phyloP scores from a whole-genome alignment of 345 rosid species.

The Firmiana major region DNA sequence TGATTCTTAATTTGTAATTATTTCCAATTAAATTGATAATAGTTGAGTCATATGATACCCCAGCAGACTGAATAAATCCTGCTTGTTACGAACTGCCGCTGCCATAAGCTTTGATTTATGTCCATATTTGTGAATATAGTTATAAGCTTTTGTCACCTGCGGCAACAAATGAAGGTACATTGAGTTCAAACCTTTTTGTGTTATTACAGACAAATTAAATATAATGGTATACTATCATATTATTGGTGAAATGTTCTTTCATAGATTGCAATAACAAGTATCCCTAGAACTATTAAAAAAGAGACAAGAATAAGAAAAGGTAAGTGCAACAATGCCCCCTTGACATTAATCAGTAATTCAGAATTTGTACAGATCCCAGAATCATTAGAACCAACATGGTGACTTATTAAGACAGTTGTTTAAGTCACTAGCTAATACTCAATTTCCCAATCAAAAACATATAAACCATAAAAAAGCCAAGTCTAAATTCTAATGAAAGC shows the following conservation, averaged over 20 bases:
- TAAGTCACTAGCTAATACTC: neutral
- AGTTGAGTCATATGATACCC: constrained; percentile 43
- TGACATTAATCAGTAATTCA: neutral
- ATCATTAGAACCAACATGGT: neutral
- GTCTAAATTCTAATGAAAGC: neutral
- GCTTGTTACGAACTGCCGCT: constrained; percentile 96
- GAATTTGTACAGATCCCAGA: neutral
- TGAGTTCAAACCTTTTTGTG: neutral
- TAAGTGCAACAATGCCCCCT: neutral
- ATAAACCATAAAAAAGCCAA: neutral
- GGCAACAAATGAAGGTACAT: neutral
- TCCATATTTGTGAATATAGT: constrained; percentile 91
- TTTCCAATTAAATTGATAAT: neutral
- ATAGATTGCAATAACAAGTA: neutral
- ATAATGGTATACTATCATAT: neutral
- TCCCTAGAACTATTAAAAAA: neutral
- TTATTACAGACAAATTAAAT: neutral
- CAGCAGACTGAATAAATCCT: constrained; percentile 85
- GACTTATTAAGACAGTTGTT: neutral
- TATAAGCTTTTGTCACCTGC: constrained; percentile 68
- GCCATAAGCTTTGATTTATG: constrained; percentile 94
- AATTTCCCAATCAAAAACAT: neutral
- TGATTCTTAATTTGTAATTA: constrained; percentile 3
- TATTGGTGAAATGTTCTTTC: neutral
- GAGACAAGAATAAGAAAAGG: constrained; percentile 1